phyloP scores from a whole-genome alignment of 805 yeast genomes.

The Saturnispora bothae region DNA sequence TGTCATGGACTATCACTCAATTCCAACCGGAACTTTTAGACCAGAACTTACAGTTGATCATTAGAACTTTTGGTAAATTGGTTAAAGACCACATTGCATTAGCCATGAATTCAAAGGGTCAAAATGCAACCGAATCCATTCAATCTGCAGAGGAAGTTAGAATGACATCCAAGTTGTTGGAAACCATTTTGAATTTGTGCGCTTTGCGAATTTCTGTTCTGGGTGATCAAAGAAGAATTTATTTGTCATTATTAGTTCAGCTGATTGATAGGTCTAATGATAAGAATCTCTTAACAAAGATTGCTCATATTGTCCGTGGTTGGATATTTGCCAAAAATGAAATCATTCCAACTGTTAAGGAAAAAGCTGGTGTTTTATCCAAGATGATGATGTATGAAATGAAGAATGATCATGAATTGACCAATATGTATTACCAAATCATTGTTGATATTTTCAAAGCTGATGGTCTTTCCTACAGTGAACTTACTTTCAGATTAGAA shows the following conservation, averaged over 20 bases:
- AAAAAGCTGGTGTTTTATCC: constrained; percentile 85
- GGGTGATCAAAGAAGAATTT: constrained; percentile 89
- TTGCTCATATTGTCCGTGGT: constrained; percentile 64
- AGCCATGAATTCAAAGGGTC: constrained; percentile 36
- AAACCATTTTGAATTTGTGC: constrained; percentile 65
- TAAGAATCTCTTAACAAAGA: constrained; percentile 58
- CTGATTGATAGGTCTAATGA: constrained; percentile 83
- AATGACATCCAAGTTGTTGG: constrained; percentile 66
- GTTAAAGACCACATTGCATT: constrained; percentile 77
- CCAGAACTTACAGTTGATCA: constrained; percentile 59
- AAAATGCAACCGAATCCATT: constrained; percentile 14
- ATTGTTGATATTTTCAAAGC: constrained; percentile 83
- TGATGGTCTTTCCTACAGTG: constrained; percentile 67
- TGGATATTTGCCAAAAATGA: constrained; percentile 87
- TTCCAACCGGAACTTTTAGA: constrained; percentile 68
- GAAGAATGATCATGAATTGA: constrained; percentile 70
- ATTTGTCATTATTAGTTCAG: constrained; percentile 77
- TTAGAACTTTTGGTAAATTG: constrained; percentile 81
- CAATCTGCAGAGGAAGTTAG: constrained; percentile 55
- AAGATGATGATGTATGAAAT: constrained; percentile 91
- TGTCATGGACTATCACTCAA: constrained; percentile 71
- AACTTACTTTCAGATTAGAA: constrained; percentile 88
- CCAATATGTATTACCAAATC: constrained; percentile 74
- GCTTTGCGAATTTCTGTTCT: constrained; percentile 74
- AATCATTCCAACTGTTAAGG: constrained; percentile 88